Conservation (phyloP, 2,329 filamentous ascomycete genomes). For the Incumbomyces lentus region DNA sequence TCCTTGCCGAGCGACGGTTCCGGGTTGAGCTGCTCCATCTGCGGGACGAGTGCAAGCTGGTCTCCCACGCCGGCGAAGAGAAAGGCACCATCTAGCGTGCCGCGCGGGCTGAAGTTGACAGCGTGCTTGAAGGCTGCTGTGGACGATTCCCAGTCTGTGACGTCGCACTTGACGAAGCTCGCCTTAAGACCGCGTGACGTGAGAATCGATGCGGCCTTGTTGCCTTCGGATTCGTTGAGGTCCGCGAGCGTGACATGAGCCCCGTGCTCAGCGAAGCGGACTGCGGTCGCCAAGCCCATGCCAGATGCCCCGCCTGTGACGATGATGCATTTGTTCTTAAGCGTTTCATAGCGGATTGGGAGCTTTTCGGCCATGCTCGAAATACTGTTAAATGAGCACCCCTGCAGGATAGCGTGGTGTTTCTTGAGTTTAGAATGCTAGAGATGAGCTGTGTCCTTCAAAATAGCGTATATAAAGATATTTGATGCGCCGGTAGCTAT, state of each 20-base stretch:
- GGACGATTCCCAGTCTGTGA: conserved; percentile 55
- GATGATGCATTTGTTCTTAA: conserved; percentile 34
- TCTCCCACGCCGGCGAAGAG: conserved; percentile 22
- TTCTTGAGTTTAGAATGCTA: no score
- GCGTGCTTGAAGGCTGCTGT: conserved; percentile 53
- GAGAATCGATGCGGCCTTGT: background rate
- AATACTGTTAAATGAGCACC: background rate
- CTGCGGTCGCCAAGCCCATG: conserved; percentile 18
- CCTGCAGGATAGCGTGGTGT: no score
- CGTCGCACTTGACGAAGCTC: conserved; percentile 46
- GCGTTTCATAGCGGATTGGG: conserved; percentile 3
- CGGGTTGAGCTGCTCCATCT: conserved; percentile 9
- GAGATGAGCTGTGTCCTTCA: no score
- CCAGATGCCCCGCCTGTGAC: conserved; percentile 36
- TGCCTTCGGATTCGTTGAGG: conserved; percentile 1
- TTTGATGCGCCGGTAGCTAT: no score
- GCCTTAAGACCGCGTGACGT: conserved; percentile 7
- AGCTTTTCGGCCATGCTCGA: conserved; percentile 1
- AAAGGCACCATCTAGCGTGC: conserved; percentile 18
- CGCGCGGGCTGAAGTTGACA: conserved; percentile 40
- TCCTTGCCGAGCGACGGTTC: background rate
- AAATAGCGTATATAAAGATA: no score
- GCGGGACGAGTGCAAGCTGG: conserved; percentile 7
- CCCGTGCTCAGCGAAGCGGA: conserved; percentile 12
- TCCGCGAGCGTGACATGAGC: conserved; percentile 11